These are phyloP conservation scores for Trypanosoma boissoni DNA, from an alignment of 208 protist species.

Conservation along the genomic window DNA sequence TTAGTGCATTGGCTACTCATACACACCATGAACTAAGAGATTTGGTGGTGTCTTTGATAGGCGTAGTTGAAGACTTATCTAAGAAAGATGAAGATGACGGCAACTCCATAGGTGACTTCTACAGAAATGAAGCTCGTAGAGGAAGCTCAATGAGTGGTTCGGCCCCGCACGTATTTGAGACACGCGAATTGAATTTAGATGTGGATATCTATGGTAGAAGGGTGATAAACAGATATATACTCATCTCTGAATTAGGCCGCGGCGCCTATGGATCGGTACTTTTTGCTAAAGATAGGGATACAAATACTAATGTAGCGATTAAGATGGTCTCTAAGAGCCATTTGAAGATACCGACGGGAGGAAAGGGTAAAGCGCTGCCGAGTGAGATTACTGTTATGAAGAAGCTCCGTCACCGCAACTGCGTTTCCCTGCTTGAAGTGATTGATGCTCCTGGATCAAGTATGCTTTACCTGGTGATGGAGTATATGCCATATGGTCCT, in stretches of 20 bases:
- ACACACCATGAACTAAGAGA: not conserved
- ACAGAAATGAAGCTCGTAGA: constrained; percentile 36
- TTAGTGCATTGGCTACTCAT: not conserved
- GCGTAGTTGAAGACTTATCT: too few relatives aligned
- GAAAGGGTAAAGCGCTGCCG: constrained; percentile 39
- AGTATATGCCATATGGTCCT: constrained; percentile 85
- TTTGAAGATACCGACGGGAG: constrained; percentile 32
- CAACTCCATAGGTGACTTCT: too few relatives aligned
- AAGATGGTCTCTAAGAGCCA: constrained; percentile 79
- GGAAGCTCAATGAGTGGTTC: constrained; percentile 50
- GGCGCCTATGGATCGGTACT: constrained; percentile 72
- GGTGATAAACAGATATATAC: constrained; percentile 72
- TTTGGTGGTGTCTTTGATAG: too few relatives aligned
- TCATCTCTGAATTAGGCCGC: constrained; percentile 53
- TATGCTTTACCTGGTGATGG: constrained; percentile 92
- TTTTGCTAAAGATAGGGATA: constrained; percentile 48
- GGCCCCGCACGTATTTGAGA: constrained; percentile 60
- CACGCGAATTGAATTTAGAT: constrained; percentile 36
- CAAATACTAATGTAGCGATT: constrained; percentile 58
- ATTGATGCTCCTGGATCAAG: constrained; percentile 92
- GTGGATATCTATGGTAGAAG: constrained; percentile 57
- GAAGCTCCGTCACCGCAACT: constrained; percentile 94
- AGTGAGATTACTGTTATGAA: constrained; percentile 93
- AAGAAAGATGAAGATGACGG: too few relatives aligned
- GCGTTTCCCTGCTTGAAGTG: constrained; percentile 93